phyloP scores from a whole-genome alignment of 345 rosid species.

The Capsella bursapastoris region DNA sequence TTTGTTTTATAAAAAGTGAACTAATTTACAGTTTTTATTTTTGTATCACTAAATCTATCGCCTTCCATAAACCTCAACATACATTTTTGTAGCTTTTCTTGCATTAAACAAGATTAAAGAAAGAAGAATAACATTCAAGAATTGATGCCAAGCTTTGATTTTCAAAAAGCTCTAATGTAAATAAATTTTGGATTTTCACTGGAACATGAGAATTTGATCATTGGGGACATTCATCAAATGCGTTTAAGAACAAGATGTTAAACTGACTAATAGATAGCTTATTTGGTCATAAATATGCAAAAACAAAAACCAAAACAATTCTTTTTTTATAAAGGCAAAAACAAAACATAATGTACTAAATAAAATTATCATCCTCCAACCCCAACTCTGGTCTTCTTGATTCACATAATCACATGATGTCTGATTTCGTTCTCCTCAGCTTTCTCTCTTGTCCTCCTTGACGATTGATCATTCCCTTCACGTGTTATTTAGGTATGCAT shows the following conservation, averaged over 20 bases:
- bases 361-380: slow-evolving; percentile 7
- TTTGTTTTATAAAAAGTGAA: no score
- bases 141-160: no score
- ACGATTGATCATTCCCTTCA: slow-evolving; percentile 51
- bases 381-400: neutral
- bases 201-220: neutral
- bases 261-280: neutral
- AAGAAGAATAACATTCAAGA: neutral
- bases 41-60: no score
- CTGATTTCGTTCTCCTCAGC: slow-evolving; percentile 78
- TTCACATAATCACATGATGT: slow-evolving; percentile 88
- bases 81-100: neutral
- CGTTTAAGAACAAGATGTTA: neutral
- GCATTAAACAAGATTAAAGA: neutral
- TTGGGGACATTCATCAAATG: slow-evolving; percentile 10
- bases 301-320: neutral
- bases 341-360: slow-evolving; percentile 12
- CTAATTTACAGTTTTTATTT: neutral
- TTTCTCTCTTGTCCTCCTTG: slow-evolving; percentile 53
- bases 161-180: no score
- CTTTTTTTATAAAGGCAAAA: no score
- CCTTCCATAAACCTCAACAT: neutral
- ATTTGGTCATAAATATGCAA: neutral
- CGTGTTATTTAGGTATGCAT: slow-evolving; percentile 44
- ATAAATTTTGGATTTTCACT: neutral